Base-by-base conservation (phyloP, 1,284 basidiomycete species). In the Microbotryomycetes sp. region DNA sequence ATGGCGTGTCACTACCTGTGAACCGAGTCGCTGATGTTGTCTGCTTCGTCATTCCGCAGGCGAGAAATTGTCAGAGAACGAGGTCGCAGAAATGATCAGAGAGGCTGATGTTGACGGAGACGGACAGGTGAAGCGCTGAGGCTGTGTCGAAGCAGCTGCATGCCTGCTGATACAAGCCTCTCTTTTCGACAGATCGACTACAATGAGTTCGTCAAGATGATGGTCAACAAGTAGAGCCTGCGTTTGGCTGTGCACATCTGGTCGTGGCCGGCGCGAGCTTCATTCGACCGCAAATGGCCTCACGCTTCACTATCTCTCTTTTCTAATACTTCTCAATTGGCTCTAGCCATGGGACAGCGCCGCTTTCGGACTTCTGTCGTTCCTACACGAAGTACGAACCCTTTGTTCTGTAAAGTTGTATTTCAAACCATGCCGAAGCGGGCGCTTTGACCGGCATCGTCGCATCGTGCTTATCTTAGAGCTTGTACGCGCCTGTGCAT, bases 51-150 rank as follows among this genome's bases (percentile, higher is more conserved):
- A 15, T 42, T 51, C n/a, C 7, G 25, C 32, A 73, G 73, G 76
- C 56, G 93, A 97, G 81, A 93, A 92, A 78, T 81, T 97, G 60
- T 85, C 90, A 19, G 92, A 97, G 73, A 83, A 79, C 42, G 94
- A 97, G 79, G 90, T 97, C 65, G 89, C 93, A 71, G 92, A 96
- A 80, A 97, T 98, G 94, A 97, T 98, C 76, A 84, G 92, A 62
- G 94, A 97, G 79, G 94, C 94, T 58, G 94, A 98, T 77, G 84
- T 91, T 56, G 92, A 97, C 74, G 93, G 91, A 48, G 90, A 93
- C 76, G 90, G 90, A 36, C 87, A 89, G 77, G 89, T 89, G 78
- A 88, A 89, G 12, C 14, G 32, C 14, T 23, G 89, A 74, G 83
- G 77, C 70, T 69, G 64, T 47, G 9, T 23, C 26, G 26, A 32